phyloP scores from a whole-genome alignment of 176 grass and related monocot genomes.

The Juncus effusus region DNA sequence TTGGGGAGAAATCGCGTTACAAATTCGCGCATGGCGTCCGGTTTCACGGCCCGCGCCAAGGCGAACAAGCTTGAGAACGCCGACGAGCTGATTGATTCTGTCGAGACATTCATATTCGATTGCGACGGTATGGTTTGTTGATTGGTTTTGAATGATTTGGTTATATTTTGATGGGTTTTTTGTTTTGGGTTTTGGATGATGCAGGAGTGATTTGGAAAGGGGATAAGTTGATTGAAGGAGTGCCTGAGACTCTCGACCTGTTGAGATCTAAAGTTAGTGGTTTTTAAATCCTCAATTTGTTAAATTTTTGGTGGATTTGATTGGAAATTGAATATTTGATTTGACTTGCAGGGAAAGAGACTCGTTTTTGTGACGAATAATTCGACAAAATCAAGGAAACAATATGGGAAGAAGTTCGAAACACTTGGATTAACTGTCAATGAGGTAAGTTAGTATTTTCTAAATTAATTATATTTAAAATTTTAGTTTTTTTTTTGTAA shows the following conservation, averaged over 20 bases:
- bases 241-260: slow-evolving; percentile 82
- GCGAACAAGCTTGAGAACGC: slow-evolving; percentile 60
- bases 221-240: slow-evolving; percentile 84
- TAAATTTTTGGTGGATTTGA: neutral
- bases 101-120: slow-evolving; percentile 95
- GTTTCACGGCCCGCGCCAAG: slow-evolving; percentile 16
- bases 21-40: slow-evolving; percentile 20
- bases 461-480: neutral
- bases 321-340: neutral
- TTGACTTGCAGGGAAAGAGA: slow-evolving; percentile 62
- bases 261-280: slow-evolving; percentile 64
- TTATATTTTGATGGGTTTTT: neutral
- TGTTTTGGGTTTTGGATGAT: neutral
- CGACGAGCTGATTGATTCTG: slow-evolving; percentile 83
- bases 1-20: slow-evolving; percentile 3
- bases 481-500: neutral
- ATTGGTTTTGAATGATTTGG: neutral
- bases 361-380: slow-evolving; percentile 98
- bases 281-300: neutral
- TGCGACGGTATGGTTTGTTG: slow-evolving; percentile 51
- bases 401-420: slow-evolving; percentile 94
- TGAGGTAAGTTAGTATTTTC: slow-evolving; percentile 41
- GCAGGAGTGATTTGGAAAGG: slow-evolving; percentile 96
- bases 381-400: slow-evolving; percentile 93
- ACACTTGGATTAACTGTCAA: slow-evolving; percentile 60